These are phyloP conservation scores for Chloranthus sessilifolius DNA, from an alignment of 164 flowering plant genomes.

Conservation along the genomic window DNA sequence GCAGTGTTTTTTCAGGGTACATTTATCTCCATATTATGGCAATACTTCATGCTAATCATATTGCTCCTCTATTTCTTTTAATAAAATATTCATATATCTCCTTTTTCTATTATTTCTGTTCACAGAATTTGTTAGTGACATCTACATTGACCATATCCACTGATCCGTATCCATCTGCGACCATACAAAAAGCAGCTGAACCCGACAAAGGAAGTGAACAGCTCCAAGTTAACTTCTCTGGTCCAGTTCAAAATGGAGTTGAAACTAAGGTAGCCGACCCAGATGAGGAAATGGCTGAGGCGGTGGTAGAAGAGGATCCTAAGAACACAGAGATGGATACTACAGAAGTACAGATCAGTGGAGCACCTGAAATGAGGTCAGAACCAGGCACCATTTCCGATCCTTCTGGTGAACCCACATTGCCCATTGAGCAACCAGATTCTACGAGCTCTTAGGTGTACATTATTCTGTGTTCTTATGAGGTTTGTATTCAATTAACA, in stretches of 20 bases:
- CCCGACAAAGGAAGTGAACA: slow-evolving; percentile 23
- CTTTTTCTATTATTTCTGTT: no score
- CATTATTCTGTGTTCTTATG: no score
- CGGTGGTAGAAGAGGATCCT: slow-evolving; percentile 7
- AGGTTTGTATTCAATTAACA: no score
- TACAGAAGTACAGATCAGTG: background rate
- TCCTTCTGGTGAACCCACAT: slow-evolving; percentile 11
- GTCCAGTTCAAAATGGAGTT: slow-evolving; percentile 24
- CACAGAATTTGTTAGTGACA: slow-evolving; percentile 75
- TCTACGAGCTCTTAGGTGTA: slow-evolving; percentile 6
- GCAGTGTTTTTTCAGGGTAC: no score
- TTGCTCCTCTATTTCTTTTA: no score
- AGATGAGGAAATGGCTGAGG: slow-evolving; percentile 27
- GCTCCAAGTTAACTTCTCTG: slow-evolving; percentile 9
- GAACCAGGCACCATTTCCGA: slow-evolving; percentile 2
- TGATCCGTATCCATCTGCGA: slow-evolving; percentile 43
- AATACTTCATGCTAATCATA: no score
- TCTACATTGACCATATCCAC: slow-evolving; percentile 46
- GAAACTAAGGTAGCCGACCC: slow-evolving; percentile 11
- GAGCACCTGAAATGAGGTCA: background rate
- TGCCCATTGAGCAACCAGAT: slow-evolving; percentile 8
- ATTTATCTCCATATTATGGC: no score
- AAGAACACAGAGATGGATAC: slow-evolving; percentile 3
- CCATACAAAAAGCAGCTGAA: slow-evolving; percentile 22
- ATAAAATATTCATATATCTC: no score